These are phyloP conservation scores for Corynascus novoguineensis DNA, from an alignment of 495 filamentous ascomycete species.

Conservation along the genomic window DNA sequence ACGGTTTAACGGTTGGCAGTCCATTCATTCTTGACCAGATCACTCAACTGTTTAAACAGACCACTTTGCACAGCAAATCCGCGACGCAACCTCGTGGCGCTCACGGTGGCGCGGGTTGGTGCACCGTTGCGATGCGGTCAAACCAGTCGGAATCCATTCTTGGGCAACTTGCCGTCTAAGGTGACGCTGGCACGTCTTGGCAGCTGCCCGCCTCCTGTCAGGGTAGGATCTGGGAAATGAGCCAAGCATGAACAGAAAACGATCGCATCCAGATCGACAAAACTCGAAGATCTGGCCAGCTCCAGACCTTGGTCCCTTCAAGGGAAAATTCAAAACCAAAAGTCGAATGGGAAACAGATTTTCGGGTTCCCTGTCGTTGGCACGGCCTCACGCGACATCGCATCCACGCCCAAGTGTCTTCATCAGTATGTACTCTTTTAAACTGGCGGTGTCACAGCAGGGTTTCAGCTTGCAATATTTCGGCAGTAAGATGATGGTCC, in stretches of 20 bases:
- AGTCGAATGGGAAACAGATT: too few relatives aligned
- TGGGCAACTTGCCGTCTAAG: neutral
- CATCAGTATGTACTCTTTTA: too few relatives aligned
- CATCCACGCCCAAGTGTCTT: too few relatives aligned
- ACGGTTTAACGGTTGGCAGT: too few relatives aligned
- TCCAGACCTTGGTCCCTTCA: neutral
- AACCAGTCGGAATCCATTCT: neutral
- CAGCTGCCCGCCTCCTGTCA: slow-evolving; percentile 4
- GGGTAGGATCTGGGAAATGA: slow-evolving; percentile 2
- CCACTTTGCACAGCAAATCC: too few relatives aligned
- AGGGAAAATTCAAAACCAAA: neutral
- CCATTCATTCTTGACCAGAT: too few relatives aligned
- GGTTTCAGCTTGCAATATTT: neutral
- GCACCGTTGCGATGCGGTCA: neutral
- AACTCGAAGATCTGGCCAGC: neutral
- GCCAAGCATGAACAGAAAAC: slow-evolving; percentile 5
- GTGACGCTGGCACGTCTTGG: neutral
- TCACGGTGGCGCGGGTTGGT: too few relatives aligned
- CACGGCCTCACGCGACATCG: too few relatives aligned
- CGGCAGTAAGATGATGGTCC: neutral
- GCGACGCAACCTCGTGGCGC: neutral
- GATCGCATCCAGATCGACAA: neutral
- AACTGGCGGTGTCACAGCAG: neutral
- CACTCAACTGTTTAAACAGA: too few relatives aligned
- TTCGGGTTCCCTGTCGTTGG: too few relatives aligned